Percentiles rank a stretch among this genome's conserved stretches.
Evolutionary conservation across 768 basidiomycete species (phyloP).

Genomic region (Hypholoma fasciculare): DNA sequence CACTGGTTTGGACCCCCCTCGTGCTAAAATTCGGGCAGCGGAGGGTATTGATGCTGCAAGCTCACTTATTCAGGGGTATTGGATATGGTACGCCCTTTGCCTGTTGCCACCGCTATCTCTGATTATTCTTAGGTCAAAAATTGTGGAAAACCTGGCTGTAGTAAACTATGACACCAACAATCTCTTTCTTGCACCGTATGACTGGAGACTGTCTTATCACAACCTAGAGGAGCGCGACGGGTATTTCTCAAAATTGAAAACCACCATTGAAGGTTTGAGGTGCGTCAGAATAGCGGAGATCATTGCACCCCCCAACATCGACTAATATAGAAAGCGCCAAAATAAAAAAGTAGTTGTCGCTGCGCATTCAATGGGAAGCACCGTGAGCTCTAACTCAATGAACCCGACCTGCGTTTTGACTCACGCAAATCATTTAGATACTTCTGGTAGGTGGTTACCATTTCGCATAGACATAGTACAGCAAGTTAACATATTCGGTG

Average conservation of each 20-base stretch:
- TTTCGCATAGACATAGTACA: background rate
- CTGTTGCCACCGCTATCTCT: background rate
- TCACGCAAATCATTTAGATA: constrained; percentile 27
- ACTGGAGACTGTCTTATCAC: constrained; percentile 86
- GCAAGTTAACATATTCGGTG: background rate
- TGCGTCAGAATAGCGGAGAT: constrained; percentile 20
- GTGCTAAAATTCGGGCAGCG: constrained; percentile 85
- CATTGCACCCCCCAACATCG: background rate
- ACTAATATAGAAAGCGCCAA: constrained; percentile 54
- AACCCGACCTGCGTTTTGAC: background rate
- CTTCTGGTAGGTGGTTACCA: constrained; percentile 43
- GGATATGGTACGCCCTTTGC: constrained; percentile 70
- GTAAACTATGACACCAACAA: constrained; percentile 94
- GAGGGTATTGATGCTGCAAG: constrained; percentile 92
- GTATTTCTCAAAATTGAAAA: constrained; percentile 84
- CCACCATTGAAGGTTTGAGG: constrained; percentile 79
- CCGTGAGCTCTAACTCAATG: constrained; percentile 42
- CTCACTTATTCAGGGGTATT: constrained; percentile 86
- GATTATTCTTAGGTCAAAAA: constrained; percentile 67
- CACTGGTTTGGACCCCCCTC: constrained; percentile 88
- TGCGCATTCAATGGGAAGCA: constrained; percentile 86
- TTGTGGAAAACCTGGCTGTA: constrained; percentile 92
- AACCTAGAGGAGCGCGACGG: constrained; percentile 93
- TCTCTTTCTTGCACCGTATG: constrained; percentile 81
- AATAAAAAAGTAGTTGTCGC: constrained; percentile 80